Evolutionary conservation across 2,329 filamentous ascomycete species (phyloP), one percentile per base, ranked within the genome.

Genomic region (Clarireedia sp.): DNA sequence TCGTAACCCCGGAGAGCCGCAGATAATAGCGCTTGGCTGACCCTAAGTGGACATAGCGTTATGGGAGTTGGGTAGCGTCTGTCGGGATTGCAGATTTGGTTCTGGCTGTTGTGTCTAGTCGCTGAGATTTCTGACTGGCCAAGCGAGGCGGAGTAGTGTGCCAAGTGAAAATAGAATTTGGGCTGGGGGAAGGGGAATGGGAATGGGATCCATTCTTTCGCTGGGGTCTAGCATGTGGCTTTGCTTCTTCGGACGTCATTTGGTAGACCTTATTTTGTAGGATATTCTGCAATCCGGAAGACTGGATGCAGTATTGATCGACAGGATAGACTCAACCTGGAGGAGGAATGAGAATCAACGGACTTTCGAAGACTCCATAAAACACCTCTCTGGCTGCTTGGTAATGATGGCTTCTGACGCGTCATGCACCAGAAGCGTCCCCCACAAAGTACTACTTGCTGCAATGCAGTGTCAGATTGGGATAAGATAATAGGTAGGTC

Each of bases 101-200:
- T 26, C 5, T 26, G 24, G 6, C 24, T 26, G 24, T 26, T 23
- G 26, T 38, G n/a, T 47, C 21, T 53, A 19, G 9, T 10, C 19
- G 4, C 19, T 48, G 33, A 21, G 36, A 5, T 8, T 38, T 53
- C 19, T 53, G 5, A 54, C 33, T 54, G 33, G 51, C 51, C 51
- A 54, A 54, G 51, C 38, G 51, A 38, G 51, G 51, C 51, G 51
- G 26, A 54, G 51, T n/a, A 7, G 7, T 38, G 19, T 29, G 43
- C 51, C 51, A 54, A 54, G 51, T 48, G 51, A 48, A 51, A 54
- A 52, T 40, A 54, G 36, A 38, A 33, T 48, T 54, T 33, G 3
- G 33, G 6, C n/a, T 43, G 23, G 29, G 38, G 24, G 24, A 26
- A 26, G 6, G 5, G 24, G 24, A n/a, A n/a, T n/a, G n/a, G 23